Percentiles rank a stretch among this genome's conserved stretches.
Evolutionary conservation across 805 yeast species (phyloP).

Genomic region (Metschnikowia shivogae): DNA sequence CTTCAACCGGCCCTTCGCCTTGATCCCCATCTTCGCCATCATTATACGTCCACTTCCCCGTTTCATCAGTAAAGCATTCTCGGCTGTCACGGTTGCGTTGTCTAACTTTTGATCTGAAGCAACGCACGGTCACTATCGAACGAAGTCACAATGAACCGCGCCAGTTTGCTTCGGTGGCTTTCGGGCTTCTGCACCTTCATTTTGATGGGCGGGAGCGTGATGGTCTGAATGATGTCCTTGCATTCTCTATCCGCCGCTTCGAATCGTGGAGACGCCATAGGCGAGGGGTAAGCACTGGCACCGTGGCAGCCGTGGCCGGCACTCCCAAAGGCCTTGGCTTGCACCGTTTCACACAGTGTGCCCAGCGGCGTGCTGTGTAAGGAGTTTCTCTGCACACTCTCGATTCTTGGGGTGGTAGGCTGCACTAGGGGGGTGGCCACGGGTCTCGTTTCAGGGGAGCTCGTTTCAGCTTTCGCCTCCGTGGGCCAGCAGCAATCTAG

Average conservation of each 20-base stretch:
- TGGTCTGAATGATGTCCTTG: slow-evolving; percentile 6
- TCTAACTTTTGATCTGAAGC: slow-evolving; percentile 13
- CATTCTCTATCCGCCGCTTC: slow-evolving; percentile 9
- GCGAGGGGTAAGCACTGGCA: slow-evolving; percentile 31
- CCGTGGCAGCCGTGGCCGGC: slow-evolving; percentile 7
- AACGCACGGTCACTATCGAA: slow-evolving; percentile 27
- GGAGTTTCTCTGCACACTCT: neutral
- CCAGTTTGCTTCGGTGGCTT: slow-evolving; percentile 1
- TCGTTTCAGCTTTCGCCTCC: neutral
- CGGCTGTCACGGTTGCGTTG: no score
- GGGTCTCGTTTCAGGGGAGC: no score
- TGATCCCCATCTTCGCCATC: no score
- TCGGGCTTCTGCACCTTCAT: slow-evolving; percentile 13
- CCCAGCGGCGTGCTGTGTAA: no score
- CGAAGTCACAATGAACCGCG: slow-evolving; percentile 33
- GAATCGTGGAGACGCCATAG: slow-evolving; percentile 25
- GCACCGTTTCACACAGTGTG: no score
- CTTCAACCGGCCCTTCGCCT: no score
- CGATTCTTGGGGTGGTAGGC: neutral
- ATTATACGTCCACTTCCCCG: no score
- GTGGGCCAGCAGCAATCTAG: slow-evolving; percentile 42
- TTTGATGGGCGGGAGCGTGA: slow-evolving; percentile 13
- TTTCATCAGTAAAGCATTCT: no score
- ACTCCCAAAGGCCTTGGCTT: no score
- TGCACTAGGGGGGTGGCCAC: no score